phyloP scores from a whole-genome alignment of 192 early-diverging fungal genomes.

The Backusella australiensis region DNA sequence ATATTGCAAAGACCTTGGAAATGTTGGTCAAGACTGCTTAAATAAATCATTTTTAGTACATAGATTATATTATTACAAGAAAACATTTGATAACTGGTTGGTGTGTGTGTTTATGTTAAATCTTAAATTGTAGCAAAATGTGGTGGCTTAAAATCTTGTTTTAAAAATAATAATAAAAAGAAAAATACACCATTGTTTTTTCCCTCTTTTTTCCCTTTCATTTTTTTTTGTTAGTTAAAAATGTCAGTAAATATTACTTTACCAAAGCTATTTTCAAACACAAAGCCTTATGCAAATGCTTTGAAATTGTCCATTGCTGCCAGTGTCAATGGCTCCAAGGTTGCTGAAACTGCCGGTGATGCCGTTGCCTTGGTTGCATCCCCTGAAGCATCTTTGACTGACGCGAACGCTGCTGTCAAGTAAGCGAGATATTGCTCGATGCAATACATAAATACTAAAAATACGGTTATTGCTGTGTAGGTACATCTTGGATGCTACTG shows the following conservation, averaged over 20 bases:
- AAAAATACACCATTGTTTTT: neutral
- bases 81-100: neutral
- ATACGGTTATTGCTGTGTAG: neutral
- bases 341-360: slow-evolving; percentile 8
- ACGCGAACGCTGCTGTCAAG: slow-evolving; percentile 26
- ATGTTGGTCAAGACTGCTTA: slow-evolving; percentile 59
- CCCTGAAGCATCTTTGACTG: neutral
- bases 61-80: neutral
- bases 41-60: slow-evolving; percentile 3
- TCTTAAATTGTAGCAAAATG: neutral
- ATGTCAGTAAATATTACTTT: slow-evolving; percentile 12
- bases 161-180: neutral
- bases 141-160: neutral
- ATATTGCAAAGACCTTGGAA: slow-evolving; percentile 72
- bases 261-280: slow-evolving; percentile 18
- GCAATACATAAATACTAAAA: neutral
- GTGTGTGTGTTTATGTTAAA: neutral
- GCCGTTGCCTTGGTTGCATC: slow-evolving; percentile 5
- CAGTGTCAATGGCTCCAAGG: slow-evolving; percentile 2
- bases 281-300: slow-evolving; percentile 18
- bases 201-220: slow-evolving; percentile 10
- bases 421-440: neutral
- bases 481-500: slow-evolving; percentile 9
- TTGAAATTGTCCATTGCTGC: slow-evolving; percentile 23
- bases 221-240: slow-evolving; percentile 1